phyloP scores from a whole-genome alignment of 306 rosid genomes.

The Begonia loranthoides region DNA sequence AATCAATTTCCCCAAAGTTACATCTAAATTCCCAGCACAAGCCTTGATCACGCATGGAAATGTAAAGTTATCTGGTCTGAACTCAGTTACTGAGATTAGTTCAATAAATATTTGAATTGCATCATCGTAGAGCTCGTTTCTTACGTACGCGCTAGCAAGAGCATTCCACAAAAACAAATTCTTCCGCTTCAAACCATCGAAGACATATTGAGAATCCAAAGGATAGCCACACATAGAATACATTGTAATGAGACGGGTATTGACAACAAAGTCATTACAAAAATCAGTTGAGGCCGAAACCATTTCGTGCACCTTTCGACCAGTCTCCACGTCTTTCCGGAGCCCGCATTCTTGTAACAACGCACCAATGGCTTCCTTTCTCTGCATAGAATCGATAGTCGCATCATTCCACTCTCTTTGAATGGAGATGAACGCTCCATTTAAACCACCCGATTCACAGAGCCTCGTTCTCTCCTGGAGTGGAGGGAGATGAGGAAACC shows the following conservation, averaged over 20 bases:
- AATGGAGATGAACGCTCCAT: constrained; percentile 34
- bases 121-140: constrained; percentile 37
- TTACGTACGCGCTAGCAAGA: constrained; percentile 45
- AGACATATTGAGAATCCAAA: constrained; percentile 37
- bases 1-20: constrained; percentile 29
- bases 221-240: constrained; percentile 52
- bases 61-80: constrained; percentile 59
- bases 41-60: constrained; percentile 63
- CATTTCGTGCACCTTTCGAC: constrained; percentile 37
- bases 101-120: constrained; percentile 30
- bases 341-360: constrained; percentile 46
- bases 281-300: constrained; percentile 26
- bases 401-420: constrained; percentile 16
- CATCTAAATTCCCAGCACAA: constrained; percentile 32
- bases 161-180: constrained; percentile 63
- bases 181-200: constrained; percentile 28
- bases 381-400: constrained; percentile 14
- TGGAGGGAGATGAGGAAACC: constrained; percentile 5
- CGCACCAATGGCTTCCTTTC: constrained; percentile 24
- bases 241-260: constrained; percentile 59
- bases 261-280: constrained; percentile 41
- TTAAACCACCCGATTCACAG: constrained; percentile 36
- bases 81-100: constrained; percentile 28
- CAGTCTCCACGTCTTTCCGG: constrained; percentile 32
- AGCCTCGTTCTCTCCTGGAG: constrained; percentile 32